Evolutionary conservation across 2,329 filamentous ascomycete species (phyloP), one percentile per base, ranked within the genome.

Genomic region (Bipolaris sorokiniana): DNA sequence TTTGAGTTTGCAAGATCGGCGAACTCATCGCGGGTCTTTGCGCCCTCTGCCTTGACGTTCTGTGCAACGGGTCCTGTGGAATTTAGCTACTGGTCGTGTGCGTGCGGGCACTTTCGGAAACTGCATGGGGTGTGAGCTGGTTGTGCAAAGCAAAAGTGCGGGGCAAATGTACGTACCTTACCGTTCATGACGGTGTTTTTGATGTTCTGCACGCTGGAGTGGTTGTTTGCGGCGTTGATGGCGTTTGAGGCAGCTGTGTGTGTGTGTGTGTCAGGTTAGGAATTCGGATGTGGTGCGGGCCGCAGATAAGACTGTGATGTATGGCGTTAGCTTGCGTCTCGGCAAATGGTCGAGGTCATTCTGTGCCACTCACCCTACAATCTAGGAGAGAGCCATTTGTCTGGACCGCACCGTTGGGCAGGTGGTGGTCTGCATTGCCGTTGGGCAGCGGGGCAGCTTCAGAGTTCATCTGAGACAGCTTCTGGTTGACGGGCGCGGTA

Each of bases 1-100:
- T 82, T 82, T 54, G 83, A 77, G 68, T 80, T 80, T 61, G 83
- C 84, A 58, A 88, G 78, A 63, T 85, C 84, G 64, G 79, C 80
- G 71, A 87, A 83, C 75, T 88, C 85, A 62, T 80, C 78, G 66
- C 78, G 77, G 45, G 86, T 86, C 72, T 83, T 83, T 63, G 79
- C 79, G 56, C 80, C 79, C 75, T 88, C 81, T 58, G 81, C 79
- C 72, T 83, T 85, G 69, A 84, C 80, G 63, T 80, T 83, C 65
- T 86, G 79, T 56, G 82, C 84, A 58, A 86, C 77, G 44, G 86
- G 84, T 53, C 84, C 83, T 79, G 60, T 41, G 46, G 48, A 45
- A 48, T 57, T 77, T 62, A 77, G 73, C 65, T 45, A 58, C 59
- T 36, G 36, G 56, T 62, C 52, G 49, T 58, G 59, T 56, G 54